Evolutionary conservation across 2,329 filamentous ascomycete genomes (phyloP).

Genomic region (Phoma sp.): DNA sequence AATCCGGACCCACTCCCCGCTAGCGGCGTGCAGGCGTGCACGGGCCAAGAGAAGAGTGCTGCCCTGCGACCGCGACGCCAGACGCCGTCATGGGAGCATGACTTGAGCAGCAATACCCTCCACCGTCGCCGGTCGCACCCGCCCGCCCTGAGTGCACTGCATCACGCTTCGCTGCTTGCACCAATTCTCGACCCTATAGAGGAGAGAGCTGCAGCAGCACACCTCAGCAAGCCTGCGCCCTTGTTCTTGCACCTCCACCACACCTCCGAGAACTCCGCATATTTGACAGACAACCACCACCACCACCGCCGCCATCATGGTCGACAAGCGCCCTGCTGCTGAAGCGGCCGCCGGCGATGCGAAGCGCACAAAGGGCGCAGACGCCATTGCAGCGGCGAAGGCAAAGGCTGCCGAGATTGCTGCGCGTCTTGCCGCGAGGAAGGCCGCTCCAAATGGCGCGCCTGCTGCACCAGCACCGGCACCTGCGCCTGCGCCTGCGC

Average conservation of each 20-base stretch:
- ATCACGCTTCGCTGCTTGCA: not conserved
- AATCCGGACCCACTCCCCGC: conserved; percentile 31
- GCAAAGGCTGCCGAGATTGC: conserved; percentile 43
- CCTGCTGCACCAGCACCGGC: not conserved
- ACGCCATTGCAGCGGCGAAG: conserved; percentile 40
- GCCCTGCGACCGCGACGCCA: too few species aligned
- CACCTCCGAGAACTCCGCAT: conserved; percentile 17
- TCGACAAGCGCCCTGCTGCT: conserved; percentile 52
- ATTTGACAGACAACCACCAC: not conserved
- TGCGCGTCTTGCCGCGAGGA: conserved; percentile 40
- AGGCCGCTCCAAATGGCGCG: conserved; percentile 27
- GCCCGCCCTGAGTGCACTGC: conserved; percentile 8
- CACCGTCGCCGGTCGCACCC: not conserved
- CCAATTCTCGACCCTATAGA: too few species aligned
- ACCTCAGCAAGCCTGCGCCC: conserved; percentile 17
- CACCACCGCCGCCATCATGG: conserved; percentile 36
- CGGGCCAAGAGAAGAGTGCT: not conserved
- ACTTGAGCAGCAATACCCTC: not conserved
- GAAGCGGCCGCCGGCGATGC: conserved; percentile 41
- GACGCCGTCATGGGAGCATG: not conserved
- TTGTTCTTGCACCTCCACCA: not conserved
- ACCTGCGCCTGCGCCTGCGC: conserved; percentile 17
- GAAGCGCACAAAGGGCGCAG: conserved; percentile 48
- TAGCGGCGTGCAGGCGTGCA: conserved; percentile 5
- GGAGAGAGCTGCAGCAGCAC: not conserved